Conservation (phyloP, 345 rosid genomes). For the Salix arbutifolia region DNA sequence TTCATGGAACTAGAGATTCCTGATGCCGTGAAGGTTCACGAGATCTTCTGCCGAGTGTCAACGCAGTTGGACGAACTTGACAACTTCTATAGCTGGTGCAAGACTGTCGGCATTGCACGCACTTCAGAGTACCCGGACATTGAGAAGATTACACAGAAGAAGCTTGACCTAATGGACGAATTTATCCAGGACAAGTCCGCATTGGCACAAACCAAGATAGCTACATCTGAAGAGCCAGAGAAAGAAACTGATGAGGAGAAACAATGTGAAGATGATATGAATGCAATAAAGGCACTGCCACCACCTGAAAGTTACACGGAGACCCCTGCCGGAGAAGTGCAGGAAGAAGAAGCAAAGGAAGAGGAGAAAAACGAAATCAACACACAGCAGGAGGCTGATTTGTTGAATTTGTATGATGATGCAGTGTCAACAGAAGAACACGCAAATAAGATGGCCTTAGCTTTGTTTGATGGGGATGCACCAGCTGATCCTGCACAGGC, state of each 20-base stretch:
- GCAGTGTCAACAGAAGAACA: constrained; percentile 33
- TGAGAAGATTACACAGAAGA: constrained; percentile 70
- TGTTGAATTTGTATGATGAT: constrained; percentile 51
- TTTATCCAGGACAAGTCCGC: constrained; percentile 65
- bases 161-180: constrained; percentile 79
- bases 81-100: constrained; percentile 65
- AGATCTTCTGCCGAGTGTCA: constrained; percentile 51
- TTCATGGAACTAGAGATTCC: constrained; percentile 65
- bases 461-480: constrained; percentile 54
- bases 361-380: constrained; percentile 10
- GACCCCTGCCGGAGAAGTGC: constrained; percentile 17
- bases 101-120: constrained; percentile 56
- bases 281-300: constrained; percentile 54
- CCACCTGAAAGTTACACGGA: constrained; percentile 41
- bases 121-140: constrained; percentile 76
- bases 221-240: constrained; percentile 13
- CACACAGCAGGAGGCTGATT: constrained; percentile 42
- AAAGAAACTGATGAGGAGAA: constrained; percentile 28
- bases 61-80: constrained; percentile 78
- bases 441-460: constrained; percentile 49
- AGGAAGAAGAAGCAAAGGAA: constrained; percentile 14
- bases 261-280: constrained; percentile 40
- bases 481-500: constrained; percentile 11
- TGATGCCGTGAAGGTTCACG: constrained; percentile 59
- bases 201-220: constrained; percentile 24